phyloP scores from a whole-genome alignment of 2,329 filamentous ascomycete species.

The Camptophora hylomeconis region DNA sequence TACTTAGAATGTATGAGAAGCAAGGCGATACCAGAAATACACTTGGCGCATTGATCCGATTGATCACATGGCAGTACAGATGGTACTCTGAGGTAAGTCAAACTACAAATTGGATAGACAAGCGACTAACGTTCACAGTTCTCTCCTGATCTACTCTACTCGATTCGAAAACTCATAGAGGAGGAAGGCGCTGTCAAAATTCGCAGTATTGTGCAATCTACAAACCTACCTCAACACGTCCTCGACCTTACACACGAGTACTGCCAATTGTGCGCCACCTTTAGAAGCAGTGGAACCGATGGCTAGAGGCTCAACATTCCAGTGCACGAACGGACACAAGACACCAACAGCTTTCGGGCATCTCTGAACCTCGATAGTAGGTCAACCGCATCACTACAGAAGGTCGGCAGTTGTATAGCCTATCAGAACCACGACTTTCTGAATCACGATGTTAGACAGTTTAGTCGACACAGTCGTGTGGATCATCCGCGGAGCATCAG shows the following conservation, averaged over 20 bases:
- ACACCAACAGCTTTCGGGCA: too few species aligned
- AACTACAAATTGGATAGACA: not conserved
- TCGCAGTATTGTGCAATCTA: slow-evolving; percentile 91
- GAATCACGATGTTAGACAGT: too few species aligned
- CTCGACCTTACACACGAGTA: slow-evolving; percentile 94
- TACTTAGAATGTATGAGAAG: slow-evolving; percentile 67
- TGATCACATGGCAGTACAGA: slow-evolving; percentile 96
- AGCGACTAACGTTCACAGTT: slow-evolving; percentile 42
- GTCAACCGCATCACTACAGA: too few species aligned
- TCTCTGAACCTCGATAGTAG: too few species aligned
- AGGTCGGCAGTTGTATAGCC: too few species aligned
- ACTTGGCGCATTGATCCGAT: slow-evolving; percentile 70
- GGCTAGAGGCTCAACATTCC: too few species aligned
- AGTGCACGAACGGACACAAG: too few species aligned
- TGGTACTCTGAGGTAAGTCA: slow-evolving; percentile 83
- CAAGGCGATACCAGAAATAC: slow-evolving; percentile 67
- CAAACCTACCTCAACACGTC: slow-evolving; percentile 82
- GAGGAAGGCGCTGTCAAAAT: slow-evolving; percentile 97
- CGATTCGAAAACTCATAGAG: slow-evolving; percentile 85
- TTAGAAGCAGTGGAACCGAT: slow-evolving; percentile 86
- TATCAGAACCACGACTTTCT: too few species aligned
- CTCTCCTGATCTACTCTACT: slow-evolving; percentile 76
- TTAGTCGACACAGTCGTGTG: too few species aligned
- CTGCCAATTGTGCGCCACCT: slow-evolving; percentile 83
- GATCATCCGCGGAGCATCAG: too few species aligned